phyloP scores from a whole-genome alignment of 495 filamentous ascomycete species.

The Hyaloscypha variabilis region DNA sequence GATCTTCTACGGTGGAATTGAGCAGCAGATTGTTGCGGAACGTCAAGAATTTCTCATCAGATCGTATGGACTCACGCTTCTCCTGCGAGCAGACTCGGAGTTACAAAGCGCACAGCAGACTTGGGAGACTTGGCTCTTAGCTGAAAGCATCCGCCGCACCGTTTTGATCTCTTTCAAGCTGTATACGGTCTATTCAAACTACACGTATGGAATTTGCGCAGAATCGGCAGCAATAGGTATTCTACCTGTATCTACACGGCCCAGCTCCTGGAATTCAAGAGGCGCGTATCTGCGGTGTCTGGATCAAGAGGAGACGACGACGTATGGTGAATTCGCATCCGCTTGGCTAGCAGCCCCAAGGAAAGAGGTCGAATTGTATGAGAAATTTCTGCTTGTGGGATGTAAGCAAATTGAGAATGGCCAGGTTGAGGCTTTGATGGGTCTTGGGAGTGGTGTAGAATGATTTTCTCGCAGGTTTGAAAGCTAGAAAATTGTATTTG shows the following conservation, averaged over 20 bases:
- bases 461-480: no score
- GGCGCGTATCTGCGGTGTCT: background rate
- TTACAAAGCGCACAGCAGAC: background rate
- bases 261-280: background rate
- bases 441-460: no score
- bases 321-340: background rate
- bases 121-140: background rate
- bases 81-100: background rate
- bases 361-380: background rate
- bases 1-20: background rate
- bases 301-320: background rate
- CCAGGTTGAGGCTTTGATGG: no score
- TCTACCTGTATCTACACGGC: background rate
- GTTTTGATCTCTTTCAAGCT: background rate
- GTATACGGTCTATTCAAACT: background rate
- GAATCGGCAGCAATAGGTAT: background rate
- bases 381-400: background rate
- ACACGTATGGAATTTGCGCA: background rate
- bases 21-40: background rate
- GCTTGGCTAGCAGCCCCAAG: background rate
- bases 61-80: background rate
- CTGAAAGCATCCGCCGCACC: background rate
- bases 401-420: background rate
- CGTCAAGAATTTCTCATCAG: background rate
- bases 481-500: no score